Percentiles rank a stretch among this genome's conserved stretches.
Conservation (phyloP, 2,329 filamentous ascomycete genomes). For the Talaromyces verruculosus region DNA sequence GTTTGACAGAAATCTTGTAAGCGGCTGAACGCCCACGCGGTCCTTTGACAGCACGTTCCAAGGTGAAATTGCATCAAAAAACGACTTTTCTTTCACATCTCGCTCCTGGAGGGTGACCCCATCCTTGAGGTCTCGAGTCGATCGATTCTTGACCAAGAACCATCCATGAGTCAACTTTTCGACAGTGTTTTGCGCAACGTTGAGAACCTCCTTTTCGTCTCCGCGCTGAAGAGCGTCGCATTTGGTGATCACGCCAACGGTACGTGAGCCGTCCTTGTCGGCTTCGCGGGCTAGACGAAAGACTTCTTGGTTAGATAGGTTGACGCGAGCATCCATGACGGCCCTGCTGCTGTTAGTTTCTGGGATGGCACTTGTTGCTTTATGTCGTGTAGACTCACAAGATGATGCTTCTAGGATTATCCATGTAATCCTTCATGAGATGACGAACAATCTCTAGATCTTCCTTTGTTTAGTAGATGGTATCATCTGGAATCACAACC, state of each 20-base stretch:
- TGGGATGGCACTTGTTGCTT: background rate
- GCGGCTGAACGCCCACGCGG: constrained; percentile 24
- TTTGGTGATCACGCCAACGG: constrained; percentile 41
- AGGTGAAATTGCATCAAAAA: constrained; percentile 21
- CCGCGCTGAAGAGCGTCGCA: constrained; percentile 34
- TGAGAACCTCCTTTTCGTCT: constrained; percentile 27
- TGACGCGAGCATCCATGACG: constrained; percentile 41
- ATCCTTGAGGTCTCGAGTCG: constrained; percentile 16
- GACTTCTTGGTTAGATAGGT: constrained; percentile 55
- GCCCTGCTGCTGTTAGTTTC: constrained; percentile 14
- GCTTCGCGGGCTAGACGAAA: constrained; percentile 46
- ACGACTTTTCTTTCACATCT: constrained; percentile 21
- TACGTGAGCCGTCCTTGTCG: constrained; percentile 35
- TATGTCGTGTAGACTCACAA: constrained; percentile 42
- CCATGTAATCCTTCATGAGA: constrained; percentile 53
- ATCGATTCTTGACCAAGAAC: constrained; percentile 19
- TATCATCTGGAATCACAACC: constrained; percentile 26
- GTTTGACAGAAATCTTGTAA: constrained; percentile 25
- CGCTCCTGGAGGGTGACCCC: constrained; percentile 30
- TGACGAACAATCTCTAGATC: constrained; percentile 56
- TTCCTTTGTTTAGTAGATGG: constrained; percentile 55
- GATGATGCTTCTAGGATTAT: constrained; percentile 42
- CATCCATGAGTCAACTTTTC: constrained; percentile 14
- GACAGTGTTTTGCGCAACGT: constrained; percentile 22
- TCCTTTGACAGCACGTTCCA: constrained; percentile 25